Evolutionary conservation across 805 yeast species (phyloP).

Genomic region (Clavispora fructus): DNA sequence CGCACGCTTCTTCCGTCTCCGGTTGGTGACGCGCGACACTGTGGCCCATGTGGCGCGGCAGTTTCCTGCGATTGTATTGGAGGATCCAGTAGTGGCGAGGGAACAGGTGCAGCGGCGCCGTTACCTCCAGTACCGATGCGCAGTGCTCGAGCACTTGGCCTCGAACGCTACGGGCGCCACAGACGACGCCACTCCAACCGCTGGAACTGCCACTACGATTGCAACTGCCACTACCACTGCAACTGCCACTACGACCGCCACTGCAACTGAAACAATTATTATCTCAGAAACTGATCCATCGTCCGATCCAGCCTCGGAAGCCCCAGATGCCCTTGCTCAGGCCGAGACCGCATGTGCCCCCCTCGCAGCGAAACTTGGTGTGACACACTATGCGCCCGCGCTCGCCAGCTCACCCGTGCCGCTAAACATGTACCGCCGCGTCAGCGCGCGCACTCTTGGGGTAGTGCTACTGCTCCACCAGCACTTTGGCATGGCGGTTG

Average conservation of each 20-base stretch:
- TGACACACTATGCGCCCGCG: conserved; percentile 1
- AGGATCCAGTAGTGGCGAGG: background rate
- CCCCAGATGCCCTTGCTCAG: background rate
- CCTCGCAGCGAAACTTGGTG: conserved; percentile 2
- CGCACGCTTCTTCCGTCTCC: conserved; percentile 9
- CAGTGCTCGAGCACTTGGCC: background rate
- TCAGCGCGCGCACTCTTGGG: conserved; percentile 1
- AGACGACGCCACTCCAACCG: background rate
- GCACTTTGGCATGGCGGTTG: conserved; percentile 1
- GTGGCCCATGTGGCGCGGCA: background rate
- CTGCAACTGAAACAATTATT: background rate
- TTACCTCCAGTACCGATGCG: conserved; percentile 1
- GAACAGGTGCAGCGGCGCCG: background rate
- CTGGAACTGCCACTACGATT: background rate
- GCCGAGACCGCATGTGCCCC: conserved; percentile 6
- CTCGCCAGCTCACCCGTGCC: background rate
- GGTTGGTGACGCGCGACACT: conserved; percentile 3
- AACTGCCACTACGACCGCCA: background rate
- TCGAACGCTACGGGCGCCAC: background rate
- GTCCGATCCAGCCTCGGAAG: no score
- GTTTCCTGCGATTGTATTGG: background rate
- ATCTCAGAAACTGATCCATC: no score
- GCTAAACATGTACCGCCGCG: background rate
- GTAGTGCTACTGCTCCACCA: conserved; percentile 2
- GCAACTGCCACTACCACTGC: background rate